A percentile compares a stretch with the other conserved stretches of the same genome.
phyloP scores from a whole-genome alignment of 805 yeast species.

The Yamadazyma olivae region DNA sequence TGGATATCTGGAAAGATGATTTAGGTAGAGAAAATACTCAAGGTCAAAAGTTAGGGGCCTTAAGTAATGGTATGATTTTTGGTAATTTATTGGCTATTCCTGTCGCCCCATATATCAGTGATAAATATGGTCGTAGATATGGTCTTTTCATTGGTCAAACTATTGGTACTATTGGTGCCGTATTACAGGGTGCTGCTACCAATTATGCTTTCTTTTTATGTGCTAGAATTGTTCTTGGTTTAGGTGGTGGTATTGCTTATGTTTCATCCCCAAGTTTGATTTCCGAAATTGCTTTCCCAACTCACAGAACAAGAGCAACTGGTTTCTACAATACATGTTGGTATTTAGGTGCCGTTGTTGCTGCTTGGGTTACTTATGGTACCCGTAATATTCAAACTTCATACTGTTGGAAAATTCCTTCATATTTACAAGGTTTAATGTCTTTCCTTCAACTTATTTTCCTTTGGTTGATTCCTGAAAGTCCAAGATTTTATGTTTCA shows the following conservation, averaged over 20 bases:
- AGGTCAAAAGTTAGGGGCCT: constrained; percentile 37
- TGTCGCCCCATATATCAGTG: constrained; percentile 23
- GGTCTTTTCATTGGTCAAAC: constrained; percentile 19
- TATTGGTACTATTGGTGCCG: constrained; percentile 25
- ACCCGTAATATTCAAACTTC: constrained; percentile 15
- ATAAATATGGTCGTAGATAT: constrained; percentile 38
- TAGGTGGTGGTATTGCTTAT: constrained; percentile 38
- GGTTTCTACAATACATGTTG: constrained; percentile 47
- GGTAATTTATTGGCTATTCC: constrained; percentile 34
- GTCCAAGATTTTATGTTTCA: constrained; percentile 43
- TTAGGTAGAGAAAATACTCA: constrained; percentile 27
- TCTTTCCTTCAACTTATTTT: constrained; percentile 39
- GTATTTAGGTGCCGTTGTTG: constrained; percentile 50
- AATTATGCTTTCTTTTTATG: constrained; percentile 35
- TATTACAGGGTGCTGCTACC: constrained; percentile 32
- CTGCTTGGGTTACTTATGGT: constrained; percentile 34
- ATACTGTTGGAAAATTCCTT: constrained; percentile 54
- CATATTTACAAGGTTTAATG: constrained; percentile 45
- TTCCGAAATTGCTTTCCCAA: constrained; percentile 48
- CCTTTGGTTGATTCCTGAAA: constrained; percentile 43
- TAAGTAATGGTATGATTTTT: constrained; percentile 37
- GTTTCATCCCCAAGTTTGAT: constrained; percentile 45
- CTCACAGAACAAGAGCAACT: constrained; percentile 37
- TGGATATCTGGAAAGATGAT: constrained; percentile 36
- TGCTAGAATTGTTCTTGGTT: constrained; percentile 47